Evolutionary conservation across 805 yeast genomes (phyloP).

Genomic region (Limtongia smithiae): DNA sequence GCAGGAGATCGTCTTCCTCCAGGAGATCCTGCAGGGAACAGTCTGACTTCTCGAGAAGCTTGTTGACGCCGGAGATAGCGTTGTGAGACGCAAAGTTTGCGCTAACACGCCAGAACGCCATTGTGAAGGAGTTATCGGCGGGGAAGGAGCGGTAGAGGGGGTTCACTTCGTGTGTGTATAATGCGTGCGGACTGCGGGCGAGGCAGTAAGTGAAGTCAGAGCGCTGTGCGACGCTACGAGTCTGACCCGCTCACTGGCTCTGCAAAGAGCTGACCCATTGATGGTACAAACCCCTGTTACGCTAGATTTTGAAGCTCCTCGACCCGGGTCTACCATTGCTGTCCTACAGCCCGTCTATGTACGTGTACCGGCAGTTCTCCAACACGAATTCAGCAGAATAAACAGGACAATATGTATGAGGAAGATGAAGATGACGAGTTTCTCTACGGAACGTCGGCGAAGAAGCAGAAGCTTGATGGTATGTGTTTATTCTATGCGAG

Average conservation of each 20-base stretch:
- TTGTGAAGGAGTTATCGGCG: constrained; percentile 12
- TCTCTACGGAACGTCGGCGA: constrained; percentile 50
- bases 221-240: too few species aligned
- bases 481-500: not conserved
- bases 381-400: too few species aligned
- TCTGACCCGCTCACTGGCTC: too few species aligned
- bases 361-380: too few species aligned
- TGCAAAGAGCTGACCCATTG: too few species aligned
- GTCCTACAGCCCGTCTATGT: too few species aligned
- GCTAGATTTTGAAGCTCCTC: too few species aligned
- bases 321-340: too few species aligned
- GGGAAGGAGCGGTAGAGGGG: not conserved
- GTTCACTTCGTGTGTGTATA: too few species aligned
- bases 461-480: constrained; percentile 34
- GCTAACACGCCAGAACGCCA: constrained; percentile 64
- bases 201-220: too few species aligned
- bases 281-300: too few species aligned
- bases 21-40: constrained; percentile 49
- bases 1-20: constrained; percentile 70
- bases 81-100: constrained; percentile 40
- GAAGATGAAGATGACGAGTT: constrained; percentile 73
- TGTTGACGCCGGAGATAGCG: constrained; percentile 38
- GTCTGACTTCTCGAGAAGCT: constrained; percentile 46
- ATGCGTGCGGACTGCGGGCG: too few species aligned
- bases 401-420: constrained; percentile 31